These are phyloP conservation scores for Cercospora brassicicola DNA, from an alignment of 2,329 filamentous ascomycete genomes.

Conservation along the genomic window DNA sequence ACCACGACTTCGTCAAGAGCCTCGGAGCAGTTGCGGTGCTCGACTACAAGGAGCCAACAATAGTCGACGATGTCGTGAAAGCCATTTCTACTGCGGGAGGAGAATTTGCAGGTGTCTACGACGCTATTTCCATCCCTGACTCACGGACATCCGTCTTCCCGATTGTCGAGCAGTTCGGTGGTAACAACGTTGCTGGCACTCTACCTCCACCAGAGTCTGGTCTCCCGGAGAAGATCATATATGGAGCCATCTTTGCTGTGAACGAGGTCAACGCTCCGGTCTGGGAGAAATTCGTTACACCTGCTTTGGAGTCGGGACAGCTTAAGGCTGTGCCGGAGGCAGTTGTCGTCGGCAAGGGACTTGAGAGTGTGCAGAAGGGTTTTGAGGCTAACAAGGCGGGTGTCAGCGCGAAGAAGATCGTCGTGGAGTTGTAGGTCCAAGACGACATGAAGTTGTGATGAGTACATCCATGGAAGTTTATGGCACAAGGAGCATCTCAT, in stretches of 20 bases:
- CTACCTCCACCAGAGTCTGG: slow-evolving; percentile 28
- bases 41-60: slow-evolving; percentile 38
- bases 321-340: slow-evolving; percentile 41
- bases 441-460: not conserved
- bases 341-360: slow-evolving; percentile 42
- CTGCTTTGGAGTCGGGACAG: slow-evolving; percentile 40
- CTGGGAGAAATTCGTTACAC: slow-evolving; percentile 34
- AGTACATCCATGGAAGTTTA: not conserved
- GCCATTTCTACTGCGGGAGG: slow-evolving; percentile 43
- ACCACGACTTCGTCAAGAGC: slow-evolving; percentile 37
- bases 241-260: slow-evolving; percentile 33
- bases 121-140: slow-evolving; percentile 36
- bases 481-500: not conserved
- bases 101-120: slow-evolving; percentile 47
- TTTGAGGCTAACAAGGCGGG: slow-evolving; percentile 37
- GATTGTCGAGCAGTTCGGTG: slow-evolving; percentile 36
- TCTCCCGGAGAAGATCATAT: slow-evolving; percentile 33
- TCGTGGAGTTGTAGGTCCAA: slow-evolving; percentile 33
- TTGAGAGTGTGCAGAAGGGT: slow-evolving; percentile 37
- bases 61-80: slow-evolving; percentile 43
- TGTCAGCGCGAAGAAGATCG: slow-evolving; percentile 39
- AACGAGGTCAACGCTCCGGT: slow-evolving; percentile 30
- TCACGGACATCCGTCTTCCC: slow-evolving; percentile 30
- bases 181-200: slow-evolving; percentile 27
- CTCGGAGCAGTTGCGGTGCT: slow-evolving; percentile 37